phyloP scores from a whole-genome alignment of 2,329 filamentous ascomycete genomes.

The Helminthosporium solani region DNA sequence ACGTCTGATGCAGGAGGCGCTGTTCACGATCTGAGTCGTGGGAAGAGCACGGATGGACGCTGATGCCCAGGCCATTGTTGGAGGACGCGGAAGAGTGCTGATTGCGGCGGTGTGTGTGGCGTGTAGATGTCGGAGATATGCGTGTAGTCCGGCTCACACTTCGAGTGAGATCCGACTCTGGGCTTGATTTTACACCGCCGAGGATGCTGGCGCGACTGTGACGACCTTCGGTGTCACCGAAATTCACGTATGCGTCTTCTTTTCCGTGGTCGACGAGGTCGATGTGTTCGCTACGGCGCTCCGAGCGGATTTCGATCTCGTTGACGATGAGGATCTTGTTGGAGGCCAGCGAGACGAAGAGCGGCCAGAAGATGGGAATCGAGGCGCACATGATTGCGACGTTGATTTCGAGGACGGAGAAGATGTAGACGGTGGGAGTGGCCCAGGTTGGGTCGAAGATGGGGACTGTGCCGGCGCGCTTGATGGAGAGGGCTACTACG shows the following conservation, averaged over 20 bases:
- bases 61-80: conserved; percentile 12
- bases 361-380: conserved; percentile 44
- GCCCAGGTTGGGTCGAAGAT: conserved; percentile 33
- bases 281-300: conserved; percentile 21
- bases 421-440: conserved; percentile 33
- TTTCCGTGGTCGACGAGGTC: conserved; percentile 19
- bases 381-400: conserved; percentile 41
- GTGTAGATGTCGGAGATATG: no score
- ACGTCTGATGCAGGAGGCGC: conserved; percentile 6
- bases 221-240: conserved; percentile 3
- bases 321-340: conserved; percentile 44
- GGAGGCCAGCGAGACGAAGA: conserved; percentile 29
- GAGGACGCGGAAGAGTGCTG: conserved; percentile 15
- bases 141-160: conserved; percentile 2
- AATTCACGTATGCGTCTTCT: conserved; percentile 4
- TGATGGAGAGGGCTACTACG: conserved; percentile 28
- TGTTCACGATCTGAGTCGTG: conserved; percentile 27
- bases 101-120: conserved; percentile 7
- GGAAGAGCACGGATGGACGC: conserved; percentile 9
- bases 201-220: conserved; percentile 16
- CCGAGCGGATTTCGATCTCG: conserved; percentile 39
- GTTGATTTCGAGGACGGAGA: conserved; percentile 41
- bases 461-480: conserved; percentile 35
- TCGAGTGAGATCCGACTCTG: background rate
- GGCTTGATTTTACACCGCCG: conserved; percentile 1